Percentiles rank a stretch among this genome's conserved stretches.
These are phyloP conservation scores for Cercospora sesami DNA, from an alignment of 2,329 filamentous ascomycete genomes.

Conservation along the genomic window DNA sequence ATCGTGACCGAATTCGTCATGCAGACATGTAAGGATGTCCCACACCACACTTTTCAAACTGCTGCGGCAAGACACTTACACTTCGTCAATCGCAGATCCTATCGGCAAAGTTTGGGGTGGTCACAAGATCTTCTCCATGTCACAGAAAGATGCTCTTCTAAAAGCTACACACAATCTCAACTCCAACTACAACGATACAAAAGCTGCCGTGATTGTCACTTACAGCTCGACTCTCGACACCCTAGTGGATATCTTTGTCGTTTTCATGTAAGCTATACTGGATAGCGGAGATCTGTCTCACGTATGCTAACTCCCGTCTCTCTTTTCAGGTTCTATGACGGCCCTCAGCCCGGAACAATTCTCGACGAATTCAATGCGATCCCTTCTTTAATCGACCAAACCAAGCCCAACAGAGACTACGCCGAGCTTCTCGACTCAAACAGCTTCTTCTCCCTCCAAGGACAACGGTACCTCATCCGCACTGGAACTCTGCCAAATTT, in stretches of 20 bases:
- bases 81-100: neutral
- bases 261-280: slow-evolving; percentile 49
- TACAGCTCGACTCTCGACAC: slow-evolving; percentile 49
- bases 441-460: slow-evolving; percentile 21
- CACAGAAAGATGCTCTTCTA: slow-evolving; percentile 46
- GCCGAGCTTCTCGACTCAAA: slow-evolving; percentile 26
- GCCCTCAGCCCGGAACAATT: slow-evolving; percentile 45
- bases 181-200: slow-evolving; percentile 58
- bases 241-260: slow-evolving; percentile 56
- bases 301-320: neutral
- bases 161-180: slow-evolving; percentile 51
- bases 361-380: slow-evolving; percentile 57
- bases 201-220: slow-evolving; percentile 62
- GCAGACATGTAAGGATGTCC: slow-evolving; percentile 22
- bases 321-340: slow-evolving; percentile 50
- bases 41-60: neutral
- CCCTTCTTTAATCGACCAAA: slow-evolving; percentile 23
- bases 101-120: slow-evolving; percentile 48
- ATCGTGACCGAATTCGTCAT: slow-evolving; percentile 44
- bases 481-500: slow-evolving; percentile 44
- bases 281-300: neutral
- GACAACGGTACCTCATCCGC: slow-evolving; percentile 44
- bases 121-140: slow-evolving; percentile 45
- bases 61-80: neutral
- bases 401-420: slow-evolving; percentile 20